Evolutionary conservation across 108 stramenopile genomes (phyloP), one percentile per base, ranked within the genome.

Genomic region (Pseudonitzschia multiseries): DNA sequence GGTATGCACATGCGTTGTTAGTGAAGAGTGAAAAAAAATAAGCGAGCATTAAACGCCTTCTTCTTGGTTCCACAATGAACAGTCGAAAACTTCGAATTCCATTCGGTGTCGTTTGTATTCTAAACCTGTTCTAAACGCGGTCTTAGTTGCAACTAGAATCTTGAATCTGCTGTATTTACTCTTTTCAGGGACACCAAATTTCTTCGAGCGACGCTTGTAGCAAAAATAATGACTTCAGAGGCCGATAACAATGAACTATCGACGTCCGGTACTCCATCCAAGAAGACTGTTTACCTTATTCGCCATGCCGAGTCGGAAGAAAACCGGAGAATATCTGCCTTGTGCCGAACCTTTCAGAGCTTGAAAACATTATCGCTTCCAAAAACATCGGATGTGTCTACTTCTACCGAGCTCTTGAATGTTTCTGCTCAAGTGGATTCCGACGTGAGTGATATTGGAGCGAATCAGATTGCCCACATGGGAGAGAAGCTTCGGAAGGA

Each of bases 241-340:
- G 36, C 36, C 36, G 22, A 54, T 62, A n/a, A 13, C 32, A 33
- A 2, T 62, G 8, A 2, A 9, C 22, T 22, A 2, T 26, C 54
- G 22, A 56, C 26, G 9, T 22, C 54, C 18, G 46, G 1, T 48
- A 10, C 46, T 18, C 46, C 46, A 18, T 40, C 64, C 1, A 46
- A 12, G 22, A 78, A 78, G 67, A 92, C 84, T 1, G 69, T 92
- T 8, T 87, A 81, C 53, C 68, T 92, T 24, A 83, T 92, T 64
- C 91, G 91, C 6, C 91, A 92, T 72, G 91, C 91, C 29, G 87
- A 92, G 77, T 84, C 83, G 21, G 81, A 87, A 66, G 91, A 92
- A 80, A 92, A 92, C 74, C 73, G 83, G 41, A 68, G 86, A 40
- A 48, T 84, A 1, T 74, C 73, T 4, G 68, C 75, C 27, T 50